Evolutionary conservation across 352 stramenopile genomes (phyloP).

Genomic region (Phytopythium kandeliae): DNA sequence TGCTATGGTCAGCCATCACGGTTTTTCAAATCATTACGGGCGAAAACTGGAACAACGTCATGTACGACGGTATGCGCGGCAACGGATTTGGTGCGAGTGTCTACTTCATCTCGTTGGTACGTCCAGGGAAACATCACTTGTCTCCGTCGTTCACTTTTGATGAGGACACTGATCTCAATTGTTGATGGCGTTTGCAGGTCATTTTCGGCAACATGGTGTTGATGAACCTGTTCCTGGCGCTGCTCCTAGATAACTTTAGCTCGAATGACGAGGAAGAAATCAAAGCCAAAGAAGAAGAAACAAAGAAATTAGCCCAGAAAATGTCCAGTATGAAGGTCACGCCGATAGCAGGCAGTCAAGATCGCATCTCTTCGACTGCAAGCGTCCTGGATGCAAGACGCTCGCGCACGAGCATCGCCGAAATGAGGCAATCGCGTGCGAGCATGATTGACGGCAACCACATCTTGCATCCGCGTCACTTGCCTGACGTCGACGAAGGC

Average conservation of each 20-base stretch:
- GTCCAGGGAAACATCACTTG: constrained; percentile 2
- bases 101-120: constrained; percentile 87
- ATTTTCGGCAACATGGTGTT: constrained; percentile 90
- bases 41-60: constrained; percentile 93
- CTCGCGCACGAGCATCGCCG: not conserved
- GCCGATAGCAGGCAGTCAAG: constrained; percentile 7
- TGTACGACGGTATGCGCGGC: constrained; percentile 91
- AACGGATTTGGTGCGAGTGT: constrained; percentile 54
- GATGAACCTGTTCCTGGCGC: constrained; percentile 93
- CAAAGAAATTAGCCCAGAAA: constrained; percentile 39
- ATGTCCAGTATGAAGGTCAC: constrained; percentile 62
- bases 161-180: constrained; percentile 3
- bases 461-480: not conserved
- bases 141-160: too few species aligned
- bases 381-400: too few species aligned
- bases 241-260: constrained; percentile 90
- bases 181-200: constrained; percentile 30
- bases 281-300: constrained; percentile 44
- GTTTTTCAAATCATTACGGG: constrained; percentile 93
- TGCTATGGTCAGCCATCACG: constrained; percentile 74
- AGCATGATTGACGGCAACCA: constrained; percentile 3
- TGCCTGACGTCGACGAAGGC: constrained; percentile 8
- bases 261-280: constrained; percentile 54
- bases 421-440: not conserved
- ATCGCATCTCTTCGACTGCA: too few species aligned